Evolutionary conservation across 352 stramenopile genomes (phyloP), one percentile per base, ranked within the genome.

Genomic region (Globisporangium megalacanthum): DNA sequence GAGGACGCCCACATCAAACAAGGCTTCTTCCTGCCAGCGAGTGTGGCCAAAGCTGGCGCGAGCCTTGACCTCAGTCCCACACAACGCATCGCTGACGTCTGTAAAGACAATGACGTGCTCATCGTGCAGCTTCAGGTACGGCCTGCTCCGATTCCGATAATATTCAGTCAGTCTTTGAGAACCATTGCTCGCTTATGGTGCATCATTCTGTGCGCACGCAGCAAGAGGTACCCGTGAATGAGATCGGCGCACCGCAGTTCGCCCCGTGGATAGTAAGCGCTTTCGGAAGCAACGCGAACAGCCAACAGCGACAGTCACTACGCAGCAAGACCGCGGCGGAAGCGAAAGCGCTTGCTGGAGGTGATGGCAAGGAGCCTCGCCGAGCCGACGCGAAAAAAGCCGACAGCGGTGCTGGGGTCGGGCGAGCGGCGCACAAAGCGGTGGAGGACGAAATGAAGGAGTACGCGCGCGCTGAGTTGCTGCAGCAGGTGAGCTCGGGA

Each of bases 201-300:
- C 35, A 0, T 29, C 25, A 29, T 29, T 13, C 57, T 17, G 39
- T 17, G 55, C 29, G 9, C 9, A 29, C 22, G 33, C 58, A 94
- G 75, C 83, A 89, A 73, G 75, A 88, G 63, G 79, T 95, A 7
- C 63, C 75, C 1, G 81, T 96, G 51, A 89, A 94, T 54, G 79
- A 91, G 50, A 89, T 95, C 46, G 85, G 85, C 19, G 70, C 83
- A 6, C 86, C 86, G 3, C 66, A 89, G 60, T 60, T 92, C 14
- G 75, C 61, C 10, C 20, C 69, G 3, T 96, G 84, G 86, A 75
- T 79, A 0, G 54, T 70, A 37, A 76, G 54, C 47, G 83, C 83
- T 0, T 94, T 94, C 47, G 77, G 69, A 8, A 71, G 22, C 22
- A 29, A 4, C 25, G 25, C 19, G 5, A 56, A 36, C 14, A 75